Evolutionary conservation across 352 stramenopile species (phyloP).

Genomic region (Saprolegnia diclina): DNA sequence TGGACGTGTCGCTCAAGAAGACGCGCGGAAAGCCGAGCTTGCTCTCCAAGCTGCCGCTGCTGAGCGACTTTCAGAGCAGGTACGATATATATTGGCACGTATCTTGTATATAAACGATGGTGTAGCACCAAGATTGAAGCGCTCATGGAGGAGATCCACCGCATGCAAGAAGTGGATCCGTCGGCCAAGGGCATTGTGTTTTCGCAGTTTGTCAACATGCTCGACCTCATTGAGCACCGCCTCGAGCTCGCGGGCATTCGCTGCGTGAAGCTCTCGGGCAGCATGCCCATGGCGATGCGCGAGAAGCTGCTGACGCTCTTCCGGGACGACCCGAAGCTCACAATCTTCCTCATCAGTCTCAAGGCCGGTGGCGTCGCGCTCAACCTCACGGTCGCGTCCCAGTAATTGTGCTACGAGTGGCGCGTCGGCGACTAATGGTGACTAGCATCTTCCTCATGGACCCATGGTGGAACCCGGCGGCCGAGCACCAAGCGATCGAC

Average conservation of each 20-base stretch:
- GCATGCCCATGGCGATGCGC: constrained; percentile 83
- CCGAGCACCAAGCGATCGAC: constrained; percentile 94
- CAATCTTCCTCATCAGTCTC: constrained; percentile 96
- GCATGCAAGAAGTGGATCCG: constrained; percentile 89
- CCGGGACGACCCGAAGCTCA: constrained; percentile 88
- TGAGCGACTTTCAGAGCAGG: constrained; percentile 63
- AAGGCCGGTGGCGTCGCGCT: constrained; percentile 98
- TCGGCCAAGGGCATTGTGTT: constrained; percentile 99
- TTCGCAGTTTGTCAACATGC: constrained; percentile 98
- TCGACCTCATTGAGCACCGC: constrained; percentile 97
- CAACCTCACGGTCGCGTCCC: constrained; percentile 96
- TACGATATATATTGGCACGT: constrained; percentile 61
- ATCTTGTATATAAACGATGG: constrained; percentile 52
- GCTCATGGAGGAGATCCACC: constrained; percentile 93
- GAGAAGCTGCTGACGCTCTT: constrained; percentile 76
- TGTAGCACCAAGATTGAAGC: constrained; percentile 98
- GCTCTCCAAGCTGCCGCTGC: constrained; percentile 34
- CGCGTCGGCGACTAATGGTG: constrained; percentile 28
- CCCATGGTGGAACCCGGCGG: constrained; percentile 98
- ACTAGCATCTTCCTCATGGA: constrained; percentile 95
- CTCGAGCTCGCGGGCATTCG: constrained; percentile 85
- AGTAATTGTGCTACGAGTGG: constrained; percentile 61
- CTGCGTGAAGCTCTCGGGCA: constrained; percentile 88
- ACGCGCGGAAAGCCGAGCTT: constrained; percentile 29
- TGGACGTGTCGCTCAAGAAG: constrained; percentile 1